Percentiles rank a stretch among this genome's conserved stretches.
Evolutionary conservation across 768 basidiomycete genomes (phyloP).

Genomic region (Lactifluus hygrophoroides): DNA sequence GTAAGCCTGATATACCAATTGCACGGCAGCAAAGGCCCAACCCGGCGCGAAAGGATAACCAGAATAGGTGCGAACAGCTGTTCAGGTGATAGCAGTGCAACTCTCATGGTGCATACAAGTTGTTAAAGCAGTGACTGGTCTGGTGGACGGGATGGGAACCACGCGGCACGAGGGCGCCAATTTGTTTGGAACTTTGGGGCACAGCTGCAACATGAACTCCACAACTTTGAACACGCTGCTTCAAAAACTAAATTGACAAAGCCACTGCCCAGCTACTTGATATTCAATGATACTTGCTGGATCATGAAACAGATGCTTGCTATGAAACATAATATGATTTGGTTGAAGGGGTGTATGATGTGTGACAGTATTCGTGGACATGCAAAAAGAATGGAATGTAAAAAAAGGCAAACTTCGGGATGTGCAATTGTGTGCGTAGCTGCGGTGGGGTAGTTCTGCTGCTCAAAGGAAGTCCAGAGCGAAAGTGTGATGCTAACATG

Average conservation of each 20-base stretch:
- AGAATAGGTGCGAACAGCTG: not conserved
- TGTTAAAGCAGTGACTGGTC: not conserved
- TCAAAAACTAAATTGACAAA: not conserved
- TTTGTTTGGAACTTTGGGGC: not conserved
- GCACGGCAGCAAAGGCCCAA: constrained; percentile 19
- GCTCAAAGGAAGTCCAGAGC: constrained; percentile 7
- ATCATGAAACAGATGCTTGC: not conserved
- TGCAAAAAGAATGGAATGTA: not conserved
- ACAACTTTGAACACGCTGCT: not conserved
- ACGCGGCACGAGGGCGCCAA: not conserved
- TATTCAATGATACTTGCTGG: not conserved
- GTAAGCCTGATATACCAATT: constrained; percentile 18
- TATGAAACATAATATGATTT: constrained; percentile 2
- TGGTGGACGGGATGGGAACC: not conserved
- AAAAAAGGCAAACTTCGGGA: constrained; percentile 6
- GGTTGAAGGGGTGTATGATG: not conserved
- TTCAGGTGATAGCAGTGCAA: not conserved
- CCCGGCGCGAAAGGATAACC: constrained; percentile 6
- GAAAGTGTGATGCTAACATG: constrained; percentile 13
- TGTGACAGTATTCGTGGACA: constrained; percentile 11
- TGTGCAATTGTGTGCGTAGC: constrained; percentile 8
- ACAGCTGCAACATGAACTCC: too few species aligned
- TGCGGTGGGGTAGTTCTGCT: constrained; percentile 9
- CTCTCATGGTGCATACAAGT: not conserved
- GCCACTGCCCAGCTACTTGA: not conserved